phyloP scores from a whole-genome alignment of 2,329 filamentous ascomycete species.

The Colletotrichum sp. region DNA sequence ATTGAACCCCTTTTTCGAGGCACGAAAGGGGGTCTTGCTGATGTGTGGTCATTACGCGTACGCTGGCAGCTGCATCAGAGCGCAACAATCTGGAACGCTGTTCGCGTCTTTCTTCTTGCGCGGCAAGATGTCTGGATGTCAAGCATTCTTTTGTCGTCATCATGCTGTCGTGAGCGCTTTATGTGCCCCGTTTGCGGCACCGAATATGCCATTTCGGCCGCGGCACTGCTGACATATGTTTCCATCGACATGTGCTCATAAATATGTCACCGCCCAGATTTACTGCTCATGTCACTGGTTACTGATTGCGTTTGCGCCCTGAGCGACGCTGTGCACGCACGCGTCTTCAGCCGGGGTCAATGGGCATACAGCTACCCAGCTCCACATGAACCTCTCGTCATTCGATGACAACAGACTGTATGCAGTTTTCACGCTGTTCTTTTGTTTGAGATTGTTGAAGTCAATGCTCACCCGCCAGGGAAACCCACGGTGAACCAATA shows the following conservation, averaged over 20 bases:
- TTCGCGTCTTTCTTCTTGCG: rapidly evolving
- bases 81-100: not conserved
- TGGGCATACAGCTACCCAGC: not conserved
- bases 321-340: no score
- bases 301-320: no score
- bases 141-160: not conserved
- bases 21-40: not conserved
- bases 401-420: not conserved
- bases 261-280: not conserved
- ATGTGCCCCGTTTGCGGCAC: not conserved
- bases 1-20: not conserved
- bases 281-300: no score
- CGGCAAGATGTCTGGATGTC: no score
- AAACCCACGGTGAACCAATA: not conserved
- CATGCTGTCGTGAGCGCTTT: not conserved
- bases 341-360: not conserved
- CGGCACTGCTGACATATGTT: no score
- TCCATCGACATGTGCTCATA: no score
- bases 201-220: not conserved
- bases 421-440: not conserved
- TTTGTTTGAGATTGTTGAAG: not conserved
- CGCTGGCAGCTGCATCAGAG: no score
- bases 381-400: not conserved
- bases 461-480: no score
- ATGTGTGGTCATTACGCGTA: not conserved